Evolutionary conservation across 1,284 basidiomycete species (phyloP).

Genomic region (Boletus calvinii): DNA sequence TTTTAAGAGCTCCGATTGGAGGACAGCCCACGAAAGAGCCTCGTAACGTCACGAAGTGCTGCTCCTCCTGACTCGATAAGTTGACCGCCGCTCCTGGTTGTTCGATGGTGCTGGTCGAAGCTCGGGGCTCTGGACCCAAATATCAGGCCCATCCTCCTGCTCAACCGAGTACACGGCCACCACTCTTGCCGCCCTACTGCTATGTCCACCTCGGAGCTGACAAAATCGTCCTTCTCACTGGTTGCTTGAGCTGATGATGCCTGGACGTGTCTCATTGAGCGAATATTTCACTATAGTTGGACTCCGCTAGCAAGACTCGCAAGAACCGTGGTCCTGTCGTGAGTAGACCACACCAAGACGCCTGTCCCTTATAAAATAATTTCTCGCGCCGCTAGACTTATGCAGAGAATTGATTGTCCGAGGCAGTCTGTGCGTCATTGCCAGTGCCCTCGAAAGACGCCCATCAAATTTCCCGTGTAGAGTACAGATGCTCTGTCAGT

Average conservation of each 20-base stretch:
- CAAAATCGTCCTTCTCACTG: neutral
- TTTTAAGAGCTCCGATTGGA: no score
- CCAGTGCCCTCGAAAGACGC: neutral
- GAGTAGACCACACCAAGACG: neutral
- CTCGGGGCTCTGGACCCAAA: no score
- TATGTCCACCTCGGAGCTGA: neutral
- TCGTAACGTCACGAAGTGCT: no score
- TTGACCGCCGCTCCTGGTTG: no score
- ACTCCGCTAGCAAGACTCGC: neutral
- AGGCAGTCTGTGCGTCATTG: neutral
- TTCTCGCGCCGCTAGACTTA: neutral
- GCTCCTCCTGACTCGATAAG: no score
- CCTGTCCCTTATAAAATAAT: no score
- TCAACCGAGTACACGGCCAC: no score
- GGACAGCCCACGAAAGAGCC: no score
- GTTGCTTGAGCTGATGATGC: neutral
- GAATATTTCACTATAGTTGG: neutral
- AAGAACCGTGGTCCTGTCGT: neutral
- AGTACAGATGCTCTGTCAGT: no score
- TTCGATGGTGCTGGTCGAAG: no score
- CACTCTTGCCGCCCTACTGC: no score
- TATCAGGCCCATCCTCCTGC: no score
- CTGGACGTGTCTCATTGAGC: neutral
- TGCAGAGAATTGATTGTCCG: conserved; percentile 2
- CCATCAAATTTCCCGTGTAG: neutral